Percentiles rank a stretch among this genome's conserved stretches.
Conservation (phyloP, 371 early-diverging fungal species). For the Smittium culicis region DNA sequence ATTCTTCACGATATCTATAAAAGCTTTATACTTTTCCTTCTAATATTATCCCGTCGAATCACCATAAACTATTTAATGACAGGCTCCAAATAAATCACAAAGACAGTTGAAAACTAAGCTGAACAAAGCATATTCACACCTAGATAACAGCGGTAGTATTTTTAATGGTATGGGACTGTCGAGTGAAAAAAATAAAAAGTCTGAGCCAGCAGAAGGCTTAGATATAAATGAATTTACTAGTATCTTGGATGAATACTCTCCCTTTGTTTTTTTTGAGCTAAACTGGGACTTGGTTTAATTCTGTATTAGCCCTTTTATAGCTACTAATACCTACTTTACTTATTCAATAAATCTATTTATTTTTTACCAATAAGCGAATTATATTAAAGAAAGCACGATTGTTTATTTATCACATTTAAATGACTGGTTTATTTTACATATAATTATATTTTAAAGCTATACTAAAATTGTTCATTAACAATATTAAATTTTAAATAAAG, state of each 20-base stretch:
- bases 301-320: too few relatives aligned
- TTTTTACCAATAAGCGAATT: too few relatives aligned
- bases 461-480: too few relatives aligned
- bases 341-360: too few relatives aligned
- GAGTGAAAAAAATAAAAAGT: constrained; percentile 26
- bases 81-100: constrained; percentile 45
- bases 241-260: constrained; percentile 74
- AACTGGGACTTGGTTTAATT: constrained; percentile 23
- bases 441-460: too few relatives aligned
- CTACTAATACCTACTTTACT: too few relatives aligned
- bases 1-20: too few relatives aligned
- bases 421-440: too few relatives aligned
- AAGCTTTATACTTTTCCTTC: neutral
- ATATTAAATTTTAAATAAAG: neutral
- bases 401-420: too few relatives aligned
- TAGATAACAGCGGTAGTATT: constrained; percentile 42
- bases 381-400: too few relatives aligned
- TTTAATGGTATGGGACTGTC: constrained; percentile 16
- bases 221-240: constrained; percentile 66
- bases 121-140: constrained; percentile 47
- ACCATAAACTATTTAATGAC: too few relatives aligned
- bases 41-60: too few relatives aligned
- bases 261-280: constrained; percentile 72
- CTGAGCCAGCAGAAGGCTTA: constrained; percentile 38
- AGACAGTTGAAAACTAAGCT: constrained; percentile 55